Percentiles rank a stretch among this genome's conserved stretches.
Evolutionary conservation across 805 yeast species (phyloP).

Genomic region (Lachancea fermentati): DNA sequence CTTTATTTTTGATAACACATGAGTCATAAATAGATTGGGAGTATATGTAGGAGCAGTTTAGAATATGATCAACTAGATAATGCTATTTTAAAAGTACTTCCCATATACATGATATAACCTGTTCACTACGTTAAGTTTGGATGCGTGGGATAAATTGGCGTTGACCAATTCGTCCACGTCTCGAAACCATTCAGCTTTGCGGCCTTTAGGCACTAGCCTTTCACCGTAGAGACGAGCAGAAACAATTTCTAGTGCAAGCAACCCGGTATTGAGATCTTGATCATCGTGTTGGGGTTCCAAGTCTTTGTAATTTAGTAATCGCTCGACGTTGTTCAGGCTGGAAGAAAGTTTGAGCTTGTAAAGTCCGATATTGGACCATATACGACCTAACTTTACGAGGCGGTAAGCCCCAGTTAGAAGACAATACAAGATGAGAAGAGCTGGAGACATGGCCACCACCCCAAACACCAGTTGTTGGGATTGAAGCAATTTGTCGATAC

Average conservation of each 20-base stretch:
- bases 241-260: conserved; percentile 60
- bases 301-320: conserved; percentile 38
- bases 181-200: conserved; percentile 50
- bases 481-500: conserved; percentile 83
- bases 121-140: conserved; percentile 43
- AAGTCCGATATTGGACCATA: conserved; percentile 25
- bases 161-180: conserved; percentile 59
- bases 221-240: conserved; percentile 48
- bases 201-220: conserved; percentile 43
- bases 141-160: conserved; percentile 31
- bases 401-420: conserved; percentile 31
- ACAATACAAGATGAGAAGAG: conserved; percentile 53
- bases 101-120: conserved; percentile 63
- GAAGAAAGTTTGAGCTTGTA: conserved; percentile 25
- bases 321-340: conserved; percentile 53
- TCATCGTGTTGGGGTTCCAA: conserved; percentile 16
- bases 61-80: not conserved
- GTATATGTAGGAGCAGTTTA: not conserved
- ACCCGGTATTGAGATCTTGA: conserved; percentile 42
- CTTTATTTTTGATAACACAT: not conserved
- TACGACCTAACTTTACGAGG: conserved; percentile 20
- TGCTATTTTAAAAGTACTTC: conserved; percentile 17
- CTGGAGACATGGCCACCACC: conserved; percentile 81
- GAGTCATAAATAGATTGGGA: not conserved
- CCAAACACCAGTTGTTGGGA: conserved; percentile 95